Base-by-base conservation (phyloP, 805 yeast species). In the Kuraishia cidri region DNA sequence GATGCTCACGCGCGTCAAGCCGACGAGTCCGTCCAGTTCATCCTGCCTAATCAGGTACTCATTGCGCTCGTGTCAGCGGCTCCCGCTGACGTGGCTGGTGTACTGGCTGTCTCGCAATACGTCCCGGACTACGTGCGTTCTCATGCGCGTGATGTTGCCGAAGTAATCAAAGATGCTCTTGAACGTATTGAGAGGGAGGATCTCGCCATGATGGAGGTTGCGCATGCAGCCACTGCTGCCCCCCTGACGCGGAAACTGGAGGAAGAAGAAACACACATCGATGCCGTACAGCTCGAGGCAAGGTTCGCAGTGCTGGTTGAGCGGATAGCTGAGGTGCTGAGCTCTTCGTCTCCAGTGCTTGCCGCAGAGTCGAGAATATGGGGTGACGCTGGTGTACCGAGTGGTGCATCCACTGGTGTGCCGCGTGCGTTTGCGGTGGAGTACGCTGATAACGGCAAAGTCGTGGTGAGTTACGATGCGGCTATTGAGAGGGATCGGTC, bases 21-120 rank as follows among this genome's bases (percentile, higher is more conserved):
- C 30, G 98, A 92, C 52, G 98, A 92, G 56, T 82, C 94, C 2
- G 74, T 80, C 2, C 64, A 94, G 38, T 90, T 63, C 46, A 64
- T 92, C 11, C 79, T 88, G 90, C 74, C 95, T 4, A 87, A 85
- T 47, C 92, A 80, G 44, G 52, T 79, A 10, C 49, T 92, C 24
- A 76, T 79, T 0, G 66, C 79, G 0, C 53, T 92, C 28, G 76
- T 45, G 26, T 13, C 16, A 26, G 21, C 23, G n/a, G 56, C 64
- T 6, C 94, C 96, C 3, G 65, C 69, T 0, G 78, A 73, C 35
- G 56, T 74, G 0, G 57, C 65, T 4, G 77, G 75, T 17, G 72
- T 83, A 4, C 48, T 75, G 31, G 60, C 66, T 21, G 63, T 58
- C 17, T 64, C 62, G 34, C 64, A 54, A 36, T 62, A 55, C 36